Base-by-base conservation (phyloP, 2,329 filamentous ascomycete genomes). In the Neofusicoccum umdonicola region DNA sequence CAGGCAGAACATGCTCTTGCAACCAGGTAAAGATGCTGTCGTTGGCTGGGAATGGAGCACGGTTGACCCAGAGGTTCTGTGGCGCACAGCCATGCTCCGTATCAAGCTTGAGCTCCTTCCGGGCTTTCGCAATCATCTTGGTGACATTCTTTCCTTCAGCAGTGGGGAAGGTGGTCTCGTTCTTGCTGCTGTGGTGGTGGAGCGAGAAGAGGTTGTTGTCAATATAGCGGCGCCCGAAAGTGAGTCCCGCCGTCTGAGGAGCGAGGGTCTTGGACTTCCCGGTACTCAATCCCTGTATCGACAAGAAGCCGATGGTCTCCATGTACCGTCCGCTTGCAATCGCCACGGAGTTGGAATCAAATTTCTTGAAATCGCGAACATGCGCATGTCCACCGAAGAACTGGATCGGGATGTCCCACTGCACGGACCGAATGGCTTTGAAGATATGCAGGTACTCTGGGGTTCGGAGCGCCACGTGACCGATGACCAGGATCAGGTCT, bases 241-340 rank as follows among this genome's bases (percentile, higher is more conserved):
- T 47, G 6, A 57, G 11, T 8, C 17, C 37, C 5, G 45, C 39
- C 1, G 81, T 84, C 48, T 87, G 79, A 4, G 72, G 73, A 0
- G 77, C 75, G 5, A 77, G 72, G 3, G 75, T 68, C 0, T 78
- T 65, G 4, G 75, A 73, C 1, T 73, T 64, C 72, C 74, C 61
- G 1, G 79, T 81, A 8, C 78, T 78, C 19, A 89, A 73, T 1
- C 92, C 92, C 64, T 89, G 84, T 51, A 97, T 87, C 0, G 93
- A 96, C 85, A 95, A 88, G 85, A 95, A 98, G 1, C 94, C 94
- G 57, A 98, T 89, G 0, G 94, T 97, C 80, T 98, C 94, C 82
- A 97, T 90, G 76, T 97, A 98, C 0, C 94, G 86, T 3, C 94
- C 94, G 70, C 91, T 95, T 45, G 93, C 93, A 4, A 98, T 81